Evolutionary conservation across 768 basidiomycete genomes (phyloP).

Genomic region (Suillus americanus): DNA sequence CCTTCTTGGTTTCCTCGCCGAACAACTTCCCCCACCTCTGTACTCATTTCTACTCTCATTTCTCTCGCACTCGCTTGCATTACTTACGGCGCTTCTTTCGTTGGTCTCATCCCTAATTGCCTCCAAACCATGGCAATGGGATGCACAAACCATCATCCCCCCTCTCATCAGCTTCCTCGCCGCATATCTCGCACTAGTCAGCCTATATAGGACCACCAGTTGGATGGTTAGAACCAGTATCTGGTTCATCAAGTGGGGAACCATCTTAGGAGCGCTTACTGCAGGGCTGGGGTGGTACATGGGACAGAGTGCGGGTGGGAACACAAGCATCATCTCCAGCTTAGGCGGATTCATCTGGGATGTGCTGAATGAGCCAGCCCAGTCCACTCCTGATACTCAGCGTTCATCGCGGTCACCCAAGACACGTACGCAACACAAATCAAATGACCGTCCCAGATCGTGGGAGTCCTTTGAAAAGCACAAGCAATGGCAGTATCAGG

Average conservation of each 20-base stretch:
- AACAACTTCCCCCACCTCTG: slow-evolving; percentile 53
- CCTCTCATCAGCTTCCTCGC: slow-evolving; percentile 71
- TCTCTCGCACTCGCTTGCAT: slow-evolving; percentile 51
- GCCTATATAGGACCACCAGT: slow-evolving; percentile 74
- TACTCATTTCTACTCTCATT: slow-evolving; percentile 51
- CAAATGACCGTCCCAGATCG: slow-evolving; percentile 39
- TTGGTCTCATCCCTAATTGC: slow-evolving; percentile 49
- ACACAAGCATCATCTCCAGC: slow-evolving; percentile 35
- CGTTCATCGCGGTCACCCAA: slow-evolving; percentile 16
- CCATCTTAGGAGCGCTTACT: slow-evolving; percentile 53
- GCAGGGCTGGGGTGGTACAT: slow-evolving; percentile 57
- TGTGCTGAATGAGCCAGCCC: slow-evolving; percentile 39
- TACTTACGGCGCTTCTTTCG: slow-evolving; percentile 47
- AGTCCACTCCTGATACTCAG: slow-evolving; percentile 28
- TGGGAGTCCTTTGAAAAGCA: slow-evolving; percentile 72
- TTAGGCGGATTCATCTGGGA: slow-evolving; percentile 44
- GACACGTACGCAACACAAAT: slow-evolving; percentile 16
- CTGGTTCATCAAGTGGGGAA: slow-evolving; percentile 79
- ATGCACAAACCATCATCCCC: slow-evolving; percentile 65
- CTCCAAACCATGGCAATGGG: slow-evolving; percentile 60
- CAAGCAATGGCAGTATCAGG: slow-evolving; percentile 54
- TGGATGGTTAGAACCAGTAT: slow-evolving; percentile 68
- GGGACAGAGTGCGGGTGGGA: slow-evolving; percentile 36
- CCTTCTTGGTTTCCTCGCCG: slow-evolving; percentile 52
- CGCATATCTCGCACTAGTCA: slow-evolving; percentile 75